Percentiles rank a stretch among this genome's conserved stretches.
Conservation (phyloP, 176 grass and related monocot species). For the Hyparrhenia diplandra region DNA sequence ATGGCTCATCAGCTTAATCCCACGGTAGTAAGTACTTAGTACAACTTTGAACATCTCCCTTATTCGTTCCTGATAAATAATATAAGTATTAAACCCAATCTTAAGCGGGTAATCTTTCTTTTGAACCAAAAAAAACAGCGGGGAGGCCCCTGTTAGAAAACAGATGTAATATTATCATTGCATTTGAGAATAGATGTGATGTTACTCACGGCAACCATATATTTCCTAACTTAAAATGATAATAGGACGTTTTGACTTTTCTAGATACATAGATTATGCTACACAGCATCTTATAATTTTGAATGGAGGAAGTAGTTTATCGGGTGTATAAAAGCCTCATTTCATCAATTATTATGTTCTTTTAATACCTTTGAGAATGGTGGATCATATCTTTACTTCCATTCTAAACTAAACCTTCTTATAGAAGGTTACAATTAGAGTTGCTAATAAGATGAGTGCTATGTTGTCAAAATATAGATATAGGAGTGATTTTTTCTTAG, state of each 20-base stretch:
- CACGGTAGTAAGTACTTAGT: no score
- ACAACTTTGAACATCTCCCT: no score
- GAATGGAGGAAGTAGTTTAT: no score
- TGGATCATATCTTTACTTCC: no score
- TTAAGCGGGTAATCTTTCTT: background rate
- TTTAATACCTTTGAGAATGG: background rate
- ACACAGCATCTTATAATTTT: no score
- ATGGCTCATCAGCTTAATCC: no score
- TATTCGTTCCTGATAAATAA: no score
- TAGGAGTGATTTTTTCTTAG: background rate
- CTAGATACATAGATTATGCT: no score
- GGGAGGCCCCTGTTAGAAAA: no score
- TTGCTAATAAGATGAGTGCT: background rate
- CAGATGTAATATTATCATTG: no score
- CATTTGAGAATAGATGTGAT: background rate
- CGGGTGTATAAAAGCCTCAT: background rate
- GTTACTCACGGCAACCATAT: background rate
- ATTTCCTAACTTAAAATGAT: background rate
- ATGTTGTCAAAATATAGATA: background rate
- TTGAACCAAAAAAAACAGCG: no score
- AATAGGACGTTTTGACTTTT: no score
- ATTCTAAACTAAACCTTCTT: background rate
- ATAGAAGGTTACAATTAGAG: background rate
- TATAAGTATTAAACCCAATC: background rate
- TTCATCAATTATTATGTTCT: background rate